Percentiles rank a stretch among this genome's conserved stretches.
These are phyloP conservation scores for Rhizophora mangle DNA, from an alignment of 345 rosid species.

Conservation along the genomic window DNA sequence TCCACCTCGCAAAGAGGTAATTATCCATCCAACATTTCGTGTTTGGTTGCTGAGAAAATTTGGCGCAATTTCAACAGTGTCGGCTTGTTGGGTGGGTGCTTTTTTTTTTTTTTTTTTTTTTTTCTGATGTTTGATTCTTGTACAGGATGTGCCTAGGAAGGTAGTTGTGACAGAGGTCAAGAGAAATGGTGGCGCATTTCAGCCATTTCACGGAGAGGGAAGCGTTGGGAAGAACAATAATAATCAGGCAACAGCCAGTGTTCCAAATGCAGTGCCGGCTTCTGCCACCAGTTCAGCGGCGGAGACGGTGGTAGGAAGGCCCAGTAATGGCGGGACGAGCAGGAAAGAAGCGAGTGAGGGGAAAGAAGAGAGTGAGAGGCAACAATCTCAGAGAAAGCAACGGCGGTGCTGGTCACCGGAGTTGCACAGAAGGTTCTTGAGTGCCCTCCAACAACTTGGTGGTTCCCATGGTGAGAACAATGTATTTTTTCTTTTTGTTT, in stretches of 20 bases:
- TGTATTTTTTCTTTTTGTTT: background rate
- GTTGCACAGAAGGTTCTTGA: slow-evolving; percentile 74
- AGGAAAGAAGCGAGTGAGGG: slow-evolving; percentile 43
- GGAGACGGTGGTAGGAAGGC: slow-evolving; percentile 17
- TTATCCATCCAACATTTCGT: background rate
- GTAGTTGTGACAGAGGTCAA: slow-evolving; percentile 63
- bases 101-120: background rate
- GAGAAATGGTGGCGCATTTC: slow-evolving; percentile 70
- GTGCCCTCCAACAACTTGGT: slow-evolving; percentile 90
- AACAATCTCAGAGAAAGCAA: slow-evolving; percentile 52
- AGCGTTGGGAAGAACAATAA: slow-evolving; percentile 21
- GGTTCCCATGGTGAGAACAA: slow-evolving; percentile 61
- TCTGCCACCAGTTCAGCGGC: slow-evolving; percentile 49
- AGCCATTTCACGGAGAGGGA: slow-evolving; percentile 60
- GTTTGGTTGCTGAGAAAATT: slow-evolving; percentile 5
- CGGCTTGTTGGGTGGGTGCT: too few species aligned
- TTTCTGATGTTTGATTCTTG: too few species aligned
- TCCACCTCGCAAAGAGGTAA: slow-evolving; percentile 46
- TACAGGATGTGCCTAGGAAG: slow-evolving; percentile 50
- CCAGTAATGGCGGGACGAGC: slow-evolving; percentile 14
- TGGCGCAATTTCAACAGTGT: slow-evolving; percentile 6
- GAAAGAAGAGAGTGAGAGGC: slow-evolving; percentile 44
- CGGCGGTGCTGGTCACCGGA: slow-evolving; percentile 97
- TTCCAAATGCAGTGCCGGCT: slow-evolving; percentile 27
- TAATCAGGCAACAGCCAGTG: slow-evolving; percentile 24